phyloP scores from a whole-genome alignment of 345 rosid genomes.

The Arabidopsis suecica region DNA sequence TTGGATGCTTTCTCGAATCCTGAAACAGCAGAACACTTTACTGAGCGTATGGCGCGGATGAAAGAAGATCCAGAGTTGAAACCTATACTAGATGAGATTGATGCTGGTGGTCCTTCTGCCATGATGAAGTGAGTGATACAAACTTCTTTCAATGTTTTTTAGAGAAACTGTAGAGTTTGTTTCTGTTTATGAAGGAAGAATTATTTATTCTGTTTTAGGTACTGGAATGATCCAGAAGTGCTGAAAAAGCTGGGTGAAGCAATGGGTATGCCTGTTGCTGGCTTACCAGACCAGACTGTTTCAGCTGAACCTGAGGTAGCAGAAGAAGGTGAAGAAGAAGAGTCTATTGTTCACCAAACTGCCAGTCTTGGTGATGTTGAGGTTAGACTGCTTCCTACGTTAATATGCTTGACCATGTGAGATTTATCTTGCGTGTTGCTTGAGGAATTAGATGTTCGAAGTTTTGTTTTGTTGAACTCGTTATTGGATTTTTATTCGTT shows the following conservation, averaged over 20 bases:
- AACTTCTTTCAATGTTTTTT: not conserved
- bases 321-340: slow-evolving; percentile 85
- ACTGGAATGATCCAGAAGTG: slow-evolving; percentile 95
- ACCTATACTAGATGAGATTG: slow-evolving; percentile 88
- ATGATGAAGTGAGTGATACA: slow-evolving; percentile 80
- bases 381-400: slow-evolving; percentile 48
- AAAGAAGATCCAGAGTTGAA: slow-evolving; percentile 91
- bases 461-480: not conserved
- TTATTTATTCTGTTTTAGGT: slow-evolving; percentile 53
- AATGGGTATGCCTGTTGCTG: slow-evolving; percentile 83
- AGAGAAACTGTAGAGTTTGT: not conserved
- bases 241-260: slow-evolving; percentile 96
- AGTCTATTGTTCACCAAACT: slow-evolving; percentile 84
- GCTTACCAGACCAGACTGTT: slow-evolving; percentile 59
- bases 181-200: slow-evolving; percentile 12
- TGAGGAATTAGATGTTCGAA: not conserved
- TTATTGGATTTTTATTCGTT: slow-evolving; percentile 21
- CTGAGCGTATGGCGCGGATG: slow-evolving; percentile 84
- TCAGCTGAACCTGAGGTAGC: slow-evolving; percentile 70
- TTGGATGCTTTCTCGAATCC: slow-evolving; percentile 86
- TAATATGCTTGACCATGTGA: slow-evolving; percentile 14
- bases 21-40: slow-evolving; percentile 75
- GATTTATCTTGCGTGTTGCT: slow-evolving; percentile 11
- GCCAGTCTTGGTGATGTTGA: slow-evolving; percentile 98
- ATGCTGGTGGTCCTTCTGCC: slow-evolving; percentile 89